Conservation (phyloP, 163 green algal species). For the Chloromonas sp. region DNA sequence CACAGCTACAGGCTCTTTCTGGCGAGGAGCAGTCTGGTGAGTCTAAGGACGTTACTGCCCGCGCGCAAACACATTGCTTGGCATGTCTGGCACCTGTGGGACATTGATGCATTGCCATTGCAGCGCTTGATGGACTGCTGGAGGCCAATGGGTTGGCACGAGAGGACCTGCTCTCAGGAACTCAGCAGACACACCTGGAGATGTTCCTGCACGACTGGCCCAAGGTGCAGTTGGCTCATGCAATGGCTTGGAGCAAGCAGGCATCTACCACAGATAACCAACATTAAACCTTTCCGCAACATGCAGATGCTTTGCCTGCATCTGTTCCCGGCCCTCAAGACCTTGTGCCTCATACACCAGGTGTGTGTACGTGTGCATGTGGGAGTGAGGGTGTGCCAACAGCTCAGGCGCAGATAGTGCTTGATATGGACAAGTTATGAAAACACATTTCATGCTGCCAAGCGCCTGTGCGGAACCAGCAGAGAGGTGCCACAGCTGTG, state of each 20-base stretch:
- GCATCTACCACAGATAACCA: too few relatives aligned
- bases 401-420: too few relatives aligned
- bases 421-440: too few relatives aligned
- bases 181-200: slow-evolving; percentile 33
- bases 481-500: too few relatives aligned
- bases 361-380: slow-evolving; percentile 10
- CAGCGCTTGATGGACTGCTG: slow-evolving; percentile 43
- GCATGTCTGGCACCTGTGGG: too few relatives aligned
- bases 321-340: slow-evolving; percentile 41
- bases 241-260: too few relatives aligned
- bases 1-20: background rate
- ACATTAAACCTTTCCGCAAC: too few relatives aligned
- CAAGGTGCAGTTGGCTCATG: slow-evolving; percentile 15
- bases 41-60: too few relatives aligned
- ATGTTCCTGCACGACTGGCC: slow-evolving; percentile 60
- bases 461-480: too few relatives aligned
- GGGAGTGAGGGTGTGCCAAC: too few relatives aligned
- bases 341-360: slow-evolving; percentile 49
- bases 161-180: slow-evolving; percentile 19
- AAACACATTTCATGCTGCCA: too few relatives aligned
- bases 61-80: too few relatives aligned
- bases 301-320: slow-evolving; percentile 49
- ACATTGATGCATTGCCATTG: background rate
- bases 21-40: background rate
- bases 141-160: slow-evolving; percentile 42